Base-by-base conservation (phyloP, 225 moss, liverwort and hornwort species). In the Straminergon stramineum region DNA sequence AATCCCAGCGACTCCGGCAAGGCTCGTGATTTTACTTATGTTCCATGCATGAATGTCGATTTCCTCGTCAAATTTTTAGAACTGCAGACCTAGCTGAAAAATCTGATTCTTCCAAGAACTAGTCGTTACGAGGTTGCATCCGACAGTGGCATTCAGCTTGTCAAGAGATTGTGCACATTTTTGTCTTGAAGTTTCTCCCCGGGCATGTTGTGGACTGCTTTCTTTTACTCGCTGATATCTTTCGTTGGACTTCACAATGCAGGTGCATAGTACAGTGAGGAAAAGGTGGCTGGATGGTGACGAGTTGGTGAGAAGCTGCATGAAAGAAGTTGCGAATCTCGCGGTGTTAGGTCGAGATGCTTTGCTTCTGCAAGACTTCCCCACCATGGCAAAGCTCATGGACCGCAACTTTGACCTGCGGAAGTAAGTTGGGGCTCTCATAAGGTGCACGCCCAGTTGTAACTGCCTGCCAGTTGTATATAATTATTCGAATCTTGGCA, bases 1-100 rank as follows among this genome's bases (percentile, higher is more conserved):
- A 97, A 97, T 75, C 99, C 99, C 35, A 99, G 99, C 91, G 97
- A 97, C 87, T 99, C 99, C 90, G 99, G 97, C 93, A 97, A 99
- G 97, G 96, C 91, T 92, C 91, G 97, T 96, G 82, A 69, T 82
- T 87, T 89, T 68, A 90, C 90, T 82, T 81, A 31, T 61, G 71
- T 79, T 90, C 70, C 87, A 68, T 83, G 73, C 68, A 75, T 89
- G 82, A 84, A 60, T 60, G 51, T 60, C 35, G 24, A 35, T 37
- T 48, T 76, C 82, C 45, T 88, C 78, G 65, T 61, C 65, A 71
- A 66, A 71, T 65, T 65, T 37, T 87, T 87, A 56, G 14, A 76
- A 17, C n/a, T 56, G 60, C 43, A 68, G 55, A 37, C 19, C 32
- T 61, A 52, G 52, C 68, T 79, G 52, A 81, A 75, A 82, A 27